phyloP scores from a whole-genome alignment of 192 early-diverging fungal species.

The Gigaspora rosea region DNA sequence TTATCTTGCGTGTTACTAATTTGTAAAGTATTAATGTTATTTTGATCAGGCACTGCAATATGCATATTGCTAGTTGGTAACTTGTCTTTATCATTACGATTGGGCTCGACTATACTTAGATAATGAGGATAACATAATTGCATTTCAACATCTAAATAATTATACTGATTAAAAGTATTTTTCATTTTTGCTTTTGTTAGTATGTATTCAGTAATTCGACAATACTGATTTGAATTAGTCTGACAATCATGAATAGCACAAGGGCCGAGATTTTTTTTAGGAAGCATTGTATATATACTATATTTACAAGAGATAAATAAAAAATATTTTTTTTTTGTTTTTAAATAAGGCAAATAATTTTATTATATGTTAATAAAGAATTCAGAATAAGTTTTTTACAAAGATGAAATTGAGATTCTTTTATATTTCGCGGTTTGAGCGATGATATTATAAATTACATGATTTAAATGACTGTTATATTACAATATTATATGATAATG shows the following conservation, averaged over 20 bases:
- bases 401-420: too few relatives aligned
- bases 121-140: constrained; percentile 11
- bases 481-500: too few relatives aligned
- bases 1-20: background rate
- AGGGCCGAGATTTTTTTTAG: background rate
- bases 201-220: background rate
- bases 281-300: too few relatives aligned
- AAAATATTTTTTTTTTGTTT: too few relatives aligned
- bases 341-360: too few relatives aligned
- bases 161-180: constrained; percentile 1
- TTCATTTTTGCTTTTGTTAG: constrained; percentile 7
- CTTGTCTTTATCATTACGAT: background rate
- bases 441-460: too few relatives aligned
- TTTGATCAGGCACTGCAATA: background rate
- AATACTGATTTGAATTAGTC: background rate
- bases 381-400: too few relatives aligned
- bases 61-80: background rate
- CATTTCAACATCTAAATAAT: background rate
- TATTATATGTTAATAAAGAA: too few relatives aligned
- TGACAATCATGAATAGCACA: constrained; percentile 8
- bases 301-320: too few relatives aligned
- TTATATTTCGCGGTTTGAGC: too few relatives aligned
- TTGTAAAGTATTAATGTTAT: background rate
- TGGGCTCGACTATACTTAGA: background rate
- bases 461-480: too few relatives aligned